A percentile compares a stretch with the other conserved stretches of the same genome.
Conservation (phyloP, 2,329 filamentous ascomycete species). For the Polytolypa hystricis region DNA sequence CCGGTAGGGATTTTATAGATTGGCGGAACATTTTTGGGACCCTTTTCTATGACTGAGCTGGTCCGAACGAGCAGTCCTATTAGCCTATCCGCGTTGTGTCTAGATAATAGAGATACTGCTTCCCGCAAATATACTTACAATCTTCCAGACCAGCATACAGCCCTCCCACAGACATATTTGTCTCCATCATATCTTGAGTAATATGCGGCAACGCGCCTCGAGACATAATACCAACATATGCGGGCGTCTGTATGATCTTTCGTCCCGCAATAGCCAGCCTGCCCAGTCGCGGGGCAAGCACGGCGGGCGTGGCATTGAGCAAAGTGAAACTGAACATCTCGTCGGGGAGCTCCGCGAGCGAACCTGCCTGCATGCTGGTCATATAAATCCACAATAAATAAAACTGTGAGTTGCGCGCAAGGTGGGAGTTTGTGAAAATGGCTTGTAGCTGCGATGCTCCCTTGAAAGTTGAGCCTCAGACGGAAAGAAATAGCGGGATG, state of each 20-base stretch:
- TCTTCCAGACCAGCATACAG: constrained; percentile 83
- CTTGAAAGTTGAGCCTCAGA: no score
- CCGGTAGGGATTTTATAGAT: constrained; percentile 40
- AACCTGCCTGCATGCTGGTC: constrained; percentile 20
- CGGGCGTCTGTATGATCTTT: constrained; percentile 65
- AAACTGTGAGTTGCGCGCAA: no score
- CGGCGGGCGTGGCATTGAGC: constrained; percentile 21
- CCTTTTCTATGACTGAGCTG: constrained; percentile 52
- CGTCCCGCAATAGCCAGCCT: constrained; percentile 52
- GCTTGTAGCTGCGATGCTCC: no score
- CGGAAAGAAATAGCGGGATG: no score
- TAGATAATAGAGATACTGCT: neutral
- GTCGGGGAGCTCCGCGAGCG: constrained; percentile 12
- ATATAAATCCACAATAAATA: neutral
- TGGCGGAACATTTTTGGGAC: constrained; percentile 36
- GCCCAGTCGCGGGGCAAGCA: constrained; percentile 53
- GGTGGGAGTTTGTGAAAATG: no score
- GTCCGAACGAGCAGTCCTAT: constrained; percentile 24
- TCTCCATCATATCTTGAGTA: constrained; percentile 67
- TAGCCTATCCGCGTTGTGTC: constrained; percentile 21
- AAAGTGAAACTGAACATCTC: constrained; percentile 31
- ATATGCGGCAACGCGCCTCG: constrained; percentile 79
- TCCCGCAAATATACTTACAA: constrained; percentile 49
- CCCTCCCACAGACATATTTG: constrained; percentile 54
- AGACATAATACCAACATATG: constrained; percentile 69